Conservation (phyloP, 768 basidiomycete species). For the Agrocybe pediades region DNA sequence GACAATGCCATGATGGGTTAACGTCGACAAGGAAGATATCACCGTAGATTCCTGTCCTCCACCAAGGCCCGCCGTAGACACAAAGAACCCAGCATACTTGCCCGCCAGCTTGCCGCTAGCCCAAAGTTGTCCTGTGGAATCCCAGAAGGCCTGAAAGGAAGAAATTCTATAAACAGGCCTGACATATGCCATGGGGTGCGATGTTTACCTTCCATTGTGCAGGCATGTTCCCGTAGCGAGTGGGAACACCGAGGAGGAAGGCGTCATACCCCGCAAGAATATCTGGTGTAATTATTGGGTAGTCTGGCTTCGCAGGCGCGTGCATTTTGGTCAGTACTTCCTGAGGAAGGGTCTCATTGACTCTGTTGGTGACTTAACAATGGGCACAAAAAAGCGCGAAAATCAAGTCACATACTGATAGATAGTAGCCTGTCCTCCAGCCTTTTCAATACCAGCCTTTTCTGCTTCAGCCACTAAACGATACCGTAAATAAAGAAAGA, state of each 20-base stretch:
- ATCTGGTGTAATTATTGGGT: slow-evolving; percentile 64
- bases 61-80: slow-evolving; percentile 61
- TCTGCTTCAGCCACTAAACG: slow-evolving; percentile 61
- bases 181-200: neutral
- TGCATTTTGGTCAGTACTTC: slow-evolving; percentile 72
- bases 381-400: neutral
- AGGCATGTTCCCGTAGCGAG: slow-evolving; percentile 81
- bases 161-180: neutral
- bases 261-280: slow-evolving; percentile 66
- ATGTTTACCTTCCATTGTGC: slow-evolving; percentile 72
- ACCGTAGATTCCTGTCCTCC: slow-evolving; percentile 73
- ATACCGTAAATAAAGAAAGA: neutral
- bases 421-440: slow-evolving; percentile 52
- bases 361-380: slow-evolving; percentile 40
- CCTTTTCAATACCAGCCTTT: slow-evolving; percentile 48
- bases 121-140: slow-evolving; percentile 71
- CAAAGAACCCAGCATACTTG: slow-evolving; percentile 70
- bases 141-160: slow-evolving; percentile 70
- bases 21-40: slow-evolving; percentile 46
- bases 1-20: slow-evolving; percentile 62
- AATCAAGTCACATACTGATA: slow-evolving; percentile 47
- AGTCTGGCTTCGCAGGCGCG: slow-evolving; percentile 69
- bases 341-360: slow-evolving; percentile 75
- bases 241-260: slow-evolving; percentile 75
- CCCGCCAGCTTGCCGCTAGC: slow-evolving; percentile 54